Base-by-base conservation (phyloP, 495 filamentous ascomycete genomes). In the Viridothelium virens region DNA sequence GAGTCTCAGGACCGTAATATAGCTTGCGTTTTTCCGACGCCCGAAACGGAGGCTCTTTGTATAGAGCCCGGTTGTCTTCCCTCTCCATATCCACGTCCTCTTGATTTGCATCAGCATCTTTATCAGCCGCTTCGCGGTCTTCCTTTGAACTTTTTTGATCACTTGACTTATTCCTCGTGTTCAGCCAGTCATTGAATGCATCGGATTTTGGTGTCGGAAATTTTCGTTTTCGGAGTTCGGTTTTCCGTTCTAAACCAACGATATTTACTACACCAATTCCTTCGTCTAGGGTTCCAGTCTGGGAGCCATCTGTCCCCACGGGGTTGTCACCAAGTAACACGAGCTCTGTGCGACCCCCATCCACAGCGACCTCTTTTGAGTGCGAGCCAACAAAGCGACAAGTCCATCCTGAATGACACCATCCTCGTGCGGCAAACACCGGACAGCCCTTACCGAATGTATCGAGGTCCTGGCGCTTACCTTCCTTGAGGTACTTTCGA, bases 1-100 rank as follows among this genome's bases (percentile, higher is more conserved):
- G 92, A 2, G 94, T 97, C 71, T 97, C 92, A 5, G 87, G 86
- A 9, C 92, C 91, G 73, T 96, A 96, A 75, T 97, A 97, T 63
- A 97, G 78, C 66, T 86, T 88, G 63, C 92, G 82, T 79, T 98
- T 98, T 77, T 98, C 94, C 0, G 92, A 96, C 0, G 93, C 87
- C 69, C 88, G 83, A 68, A 96, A 86, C 0, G 95, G 92, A 34
- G 91, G 89, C 66, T 96, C 91, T 16, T 82, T 82, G 73, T 88
- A 97, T 56, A 79, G 81, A 16, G 95, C 94, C 64, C 89, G 81
- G 69, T 89, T 86, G 16, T 96, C 91, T 69, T 87, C 82, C 50
- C 67, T 72, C 38, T 47, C 66, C 31, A 67, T 62, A n/a, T 66
- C 66, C 46, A 7, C 38, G 18, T 44, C 63, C 31, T 72, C 71